Percentiles rank a stretch among this genome's conserved stretches.
Conservation (phyloP, 2,329 filamentous ascomycete genomes). For the Fusarium neocosmosporiellum region DNA sequence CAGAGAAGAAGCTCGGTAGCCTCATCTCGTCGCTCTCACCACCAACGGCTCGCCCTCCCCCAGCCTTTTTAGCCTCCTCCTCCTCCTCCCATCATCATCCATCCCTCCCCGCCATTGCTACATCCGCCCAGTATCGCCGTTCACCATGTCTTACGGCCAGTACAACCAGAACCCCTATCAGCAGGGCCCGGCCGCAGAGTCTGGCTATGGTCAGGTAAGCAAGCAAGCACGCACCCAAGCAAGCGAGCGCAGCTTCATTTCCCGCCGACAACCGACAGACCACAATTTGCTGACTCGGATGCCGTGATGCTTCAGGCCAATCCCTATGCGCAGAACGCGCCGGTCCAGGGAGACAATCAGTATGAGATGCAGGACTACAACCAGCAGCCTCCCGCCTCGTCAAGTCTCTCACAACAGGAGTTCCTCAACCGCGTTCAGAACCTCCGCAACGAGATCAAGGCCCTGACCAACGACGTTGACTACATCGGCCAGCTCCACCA, state of each 20-base stretch:
- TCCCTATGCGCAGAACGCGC: conserved; percentile 46
- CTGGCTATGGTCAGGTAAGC: conserved; percentile 58
- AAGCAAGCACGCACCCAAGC: no score
- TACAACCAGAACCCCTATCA: conserved; percentile 75
- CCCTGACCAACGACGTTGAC: conserved; percentile 73
- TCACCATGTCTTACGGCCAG: conserved; percentile 69
- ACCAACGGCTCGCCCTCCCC: conserved; percentile 12
- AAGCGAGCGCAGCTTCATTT: conserved; percentile 13
- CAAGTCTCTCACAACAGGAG: conserved; percentile 68
- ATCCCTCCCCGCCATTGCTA: conserved; percentile 37
- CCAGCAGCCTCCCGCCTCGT: conserved; percentile 41
- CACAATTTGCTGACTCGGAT: conserved; percentile 30
- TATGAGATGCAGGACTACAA: conserved; percentile 67
- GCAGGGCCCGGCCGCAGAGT: conserved; percentile 60
- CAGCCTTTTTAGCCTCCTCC: conserved; percentile 28
- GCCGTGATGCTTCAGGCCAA: conserved; percentile 35
- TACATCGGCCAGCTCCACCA: conserved; percentile 77
- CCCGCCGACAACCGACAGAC: conserved; percentile 13
- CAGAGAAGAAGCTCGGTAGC: conserved; percentile 26
- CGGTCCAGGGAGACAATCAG: conserved; percentile 51
- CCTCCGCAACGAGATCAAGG: conserved; percentile 74
- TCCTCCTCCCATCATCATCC: conserved; percentile 36
- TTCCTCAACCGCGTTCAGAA: conserved; percentile 76
- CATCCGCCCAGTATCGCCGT: conserved; percentile 25
- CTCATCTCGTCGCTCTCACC: conserved; percentile 33